phyloP scores from a whole-genome alignment of 495 filamentous ascomycete genomes.

The Podospora pseudocomata region DNA sequence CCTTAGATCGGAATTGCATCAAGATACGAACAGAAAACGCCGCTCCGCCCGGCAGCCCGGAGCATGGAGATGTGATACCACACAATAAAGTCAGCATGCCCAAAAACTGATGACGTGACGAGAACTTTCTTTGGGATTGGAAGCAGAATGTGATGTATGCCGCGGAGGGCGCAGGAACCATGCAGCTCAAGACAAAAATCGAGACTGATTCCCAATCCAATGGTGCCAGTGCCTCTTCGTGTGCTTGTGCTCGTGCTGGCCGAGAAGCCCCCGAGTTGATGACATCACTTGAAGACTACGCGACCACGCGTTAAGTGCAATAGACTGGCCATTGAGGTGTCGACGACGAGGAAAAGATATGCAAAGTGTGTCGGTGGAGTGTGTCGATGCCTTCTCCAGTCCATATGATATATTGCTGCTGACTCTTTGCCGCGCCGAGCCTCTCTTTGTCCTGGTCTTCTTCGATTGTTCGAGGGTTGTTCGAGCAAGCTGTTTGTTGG shows the following conservation, averaged over 20 bases:
- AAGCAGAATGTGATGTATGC: background rate
- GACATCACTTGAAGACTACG: background rate
- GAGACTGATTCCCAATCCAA: background rate
- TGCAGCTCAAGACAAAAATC: background rate
- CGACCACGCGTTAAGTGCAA: background rate
- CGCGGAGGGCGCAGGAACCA: background rate
- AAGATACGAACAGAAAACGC: constrained; percentile 27
- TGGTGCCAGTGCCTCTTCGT: background rate
- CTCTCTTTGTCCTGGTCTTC: background rate
- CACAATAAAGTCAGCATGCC: constrained; percentile 5
- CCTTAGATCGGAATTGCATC: constrained; percentile 37
- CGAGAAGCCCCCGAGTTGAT: background rate
- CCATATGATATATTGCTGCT: background rate
- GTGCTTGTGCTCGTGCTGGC: background rate
- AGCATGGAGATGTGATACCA: constrained; percentile 21
- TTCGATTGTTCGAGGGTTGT: background rate
- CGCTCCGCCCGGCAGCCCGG: constrained; percentile 17
- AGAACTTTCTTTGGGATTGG: background rate
- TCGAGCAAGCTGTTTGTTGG: background rate
- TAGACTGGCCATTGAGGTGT: background rate
- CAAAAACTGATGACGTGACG: background rate
- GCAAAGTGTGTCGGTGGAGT: background rate
- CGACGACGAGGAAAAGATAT: background rate
- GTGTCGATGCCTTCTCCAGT: background rate
- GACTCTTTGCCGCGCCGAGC: background rate